Evolutionary conservation across 257 asterid genomes (phyloP).

Genomic region (Nicotiana obtusifolia): DNA sequence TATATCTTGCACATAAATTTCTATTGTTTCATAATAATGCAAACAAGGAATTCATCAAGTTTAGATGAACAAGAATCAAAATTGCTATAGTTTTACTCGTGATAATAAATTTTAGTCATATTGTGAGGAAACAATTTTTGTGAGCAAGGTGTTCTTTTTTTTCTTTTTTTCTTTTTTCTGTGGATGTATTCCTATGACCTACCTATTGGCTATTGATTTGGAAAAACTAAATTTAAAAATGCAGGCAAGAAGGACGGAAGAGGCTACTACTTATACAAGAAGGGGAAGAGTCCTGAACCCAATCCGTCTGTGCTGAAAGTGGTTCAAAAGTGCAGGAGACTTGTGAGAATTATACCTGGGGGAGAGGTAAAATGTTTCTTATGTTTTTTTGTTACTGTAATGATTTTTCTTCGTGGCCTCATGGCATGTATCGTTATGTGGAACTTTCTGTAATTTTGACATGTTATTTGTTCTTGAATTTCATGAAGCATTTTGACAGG

Average conservation of each 20-base stretch:
- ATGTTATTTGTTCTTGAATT: too few species aligned
- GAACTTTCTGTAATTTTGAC: too few species aligned
- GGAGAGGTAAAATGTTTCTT: not conserved
- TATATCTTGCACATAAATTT: not conserved
- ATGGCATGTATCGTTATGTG: not conserved
- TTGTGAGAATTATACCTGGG: not conserved
- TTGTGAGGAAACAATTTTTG: not conserved
- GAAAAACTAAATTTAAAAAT: not conserved
- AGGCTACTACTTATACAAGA: slow-evolving; percentile 10
- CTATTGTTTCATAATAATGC: not conserved
- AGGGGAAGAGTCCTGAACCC: slow-evolving; percentile 11
- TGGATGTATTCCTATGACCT: too few species aligned
- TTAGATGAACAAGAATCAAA: too few species aligned
- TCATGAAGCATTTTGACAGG: too few species aligned
- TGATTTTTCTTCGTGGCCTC: not conserved
- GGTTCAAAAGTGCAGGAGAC: not conserved
- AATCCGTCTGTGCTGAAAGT: slow-evolving; percentile 5
- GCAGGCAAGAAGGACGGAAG: slow-evolving; percentile 11
- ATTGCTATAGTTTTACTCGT: not conserved
- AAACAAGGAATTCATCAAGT: not conserved
- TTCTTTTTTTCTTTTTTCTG: not conserved
- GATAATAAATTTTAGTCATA: not conserved
- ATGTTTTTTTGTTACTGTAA: not conserved
- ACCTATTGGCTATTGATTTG: too few species aligned
- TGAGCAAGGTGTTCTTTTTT: not conserved